phyloP scores from a whole-genome alignment of 495 filamentous ascomycete species.

The Neurospora discreta region DNA sequence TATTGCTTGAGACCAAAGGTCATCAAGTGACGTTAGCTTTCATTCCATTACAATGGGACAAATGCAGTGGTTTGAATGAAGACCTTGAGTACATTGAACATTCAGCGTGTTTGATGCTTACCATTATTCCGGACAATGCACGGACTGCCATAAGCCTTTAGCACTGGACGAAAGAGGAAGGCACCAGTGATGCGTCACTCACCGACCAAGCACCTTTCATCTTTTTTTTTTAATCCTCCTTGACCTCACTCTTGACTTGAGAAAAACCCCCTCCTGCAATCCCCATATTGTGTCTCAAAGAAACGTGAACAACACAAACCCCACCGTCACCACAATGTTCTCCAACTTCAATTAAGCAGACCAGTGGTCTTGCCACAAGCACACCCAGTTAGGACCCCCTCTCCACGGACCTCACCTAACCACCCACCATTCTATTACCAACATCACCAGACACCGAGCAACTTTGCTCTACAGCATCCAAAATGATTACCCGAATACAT shows the following conservation, averaged over 20 bases:
- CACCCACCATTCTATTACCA: neutral
- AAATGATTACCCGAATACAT: constrained; percentile 53
- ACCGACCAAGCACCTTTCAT: neutral
- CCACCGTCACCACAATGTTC: neutral
- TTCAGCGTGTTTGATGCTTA: neutral
- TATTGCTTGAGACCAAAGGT: neutral
- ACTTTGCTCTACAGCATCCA: constrained; percentile 20
- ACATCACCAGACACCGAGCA: constrained; percentile 1
- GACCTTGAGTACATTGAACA: neutral
- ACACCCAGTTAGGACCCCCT: neutral
- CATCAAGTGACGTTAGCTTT: neutral
- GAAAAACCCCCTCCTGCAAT: neutral
- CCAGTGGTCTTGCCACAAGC: neutral
- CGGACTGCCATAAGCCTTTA: neutral
- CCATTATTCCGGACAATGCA: neutral
- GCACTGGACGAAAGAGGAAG: neutral
- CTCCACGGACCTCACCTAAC: neutral
- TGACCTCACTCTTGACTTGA: neutral
- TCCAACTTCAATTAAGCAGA: constrained; percentile 1
- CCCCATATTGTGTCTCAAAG: neutral
- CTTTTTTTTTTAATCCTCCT: neutral
- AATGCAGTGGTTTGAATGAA: neutral
- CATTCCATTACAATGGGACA: neutral
- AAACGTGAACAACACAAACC: neutral
- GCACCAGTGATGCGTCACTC: neutral